Conservation (phyloP, 2,329 filamentous ascomycete species). For the Rutstroemia sp. region DNA sequence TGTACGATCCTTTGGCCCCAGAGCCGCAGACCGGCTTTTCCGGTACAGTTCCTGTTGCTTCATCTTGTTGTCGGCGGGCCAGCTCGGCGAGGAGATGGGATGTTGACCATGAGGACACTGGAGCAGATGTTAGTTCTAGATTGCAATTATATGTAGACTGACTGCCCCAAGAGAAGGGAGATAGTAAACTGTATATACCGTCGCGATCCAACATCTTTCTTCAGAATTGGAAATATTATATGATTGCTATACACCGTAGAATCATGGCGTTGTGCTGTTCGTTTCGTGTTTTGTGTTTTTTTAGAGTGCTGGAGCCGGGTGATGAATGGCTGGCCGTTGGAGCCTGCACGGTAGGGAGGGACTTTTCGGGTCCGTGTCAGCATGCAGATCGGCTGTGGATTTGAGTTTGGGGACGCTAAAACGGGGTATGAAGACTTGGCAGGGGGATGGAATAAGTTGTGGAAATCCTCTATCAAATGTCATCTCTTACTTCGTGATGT, state of each 20-base stretch:
- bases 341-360: background rate
- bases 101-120: slow-evolving; percentile 13
- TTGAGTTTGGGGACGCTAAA: no score
- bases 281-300: background rate
- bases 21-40: slow-evolving; percentile 44
- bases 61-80: slow-evolving; percentile 37
- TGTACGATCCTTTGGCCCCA: slow-evolving; percentile 42
- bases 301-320: background rate
- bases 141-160: no score
- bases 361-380: no score
- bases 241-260: background rate
- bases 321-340: background rate
- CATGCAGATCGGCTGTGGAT: no score
- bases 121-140: background rate
- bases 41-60: slow-evolving; percentile 7
- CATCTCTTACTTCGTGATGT: no score
- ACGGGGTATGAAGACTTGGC: no score
- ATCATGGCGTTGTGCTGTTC: background rate
- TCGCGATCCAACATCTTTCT: slow-evolving; percentile 9
- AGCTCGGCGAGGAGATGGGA: slow-evolving; percentile 41
- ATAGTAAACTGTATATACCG: background rate
- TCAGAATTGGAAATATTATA: slow-evolving; percentile 2
- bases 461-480: no score
- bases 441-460: no score
- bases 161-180: background rate